phyloP scores from a whole-genome alignment of 2,329 filamentous ascomycete genomes.

The Pyricularia sp. region DNA sequence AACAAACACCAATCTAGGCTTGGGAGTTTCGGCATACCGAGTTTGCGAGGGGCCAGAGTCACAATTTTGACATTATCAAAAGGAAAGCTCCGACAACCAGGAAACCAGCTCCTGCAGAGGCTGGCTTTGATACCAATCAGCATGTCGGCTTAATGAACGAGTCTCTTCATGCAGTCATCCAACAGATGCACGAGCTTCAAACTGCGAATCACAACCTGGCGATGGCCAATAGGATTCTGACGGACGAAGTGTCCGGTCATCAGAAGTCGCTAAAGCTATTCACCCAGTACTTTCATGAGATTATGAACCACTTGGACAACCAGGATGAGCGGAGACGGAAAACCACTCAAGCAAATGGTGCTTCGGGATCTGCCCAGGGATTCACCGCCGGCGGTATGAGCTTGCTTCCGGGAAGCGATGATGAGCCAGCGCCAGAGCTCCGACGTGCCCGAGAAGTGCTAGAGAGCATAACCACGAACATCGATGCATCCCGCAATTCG shows the following conservation, averaged over 20 bases:
- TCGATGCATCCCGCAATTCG: conserved; percentile 42
- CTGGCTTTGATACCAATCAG: conserved; percentile 70
- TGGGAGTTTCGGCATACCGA: conserved; percentile 98
- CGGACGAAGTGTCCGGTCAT: conserved; percentile 51
- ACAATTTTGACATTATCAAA: conserved; percentile 91
- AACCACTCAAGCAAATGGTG: conserved; percentile 24
- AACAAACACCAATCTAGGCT: conserved; percentile 37
- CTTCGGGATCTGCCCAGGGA: conserved; percentile 25
- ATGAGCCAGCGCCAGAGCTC: conserved; percentile 40
- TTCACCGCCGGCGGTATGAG: conserved; percentile 30
- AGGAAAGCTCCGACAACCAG: conserved; percentile 88
- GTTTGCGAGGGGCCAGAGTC: conserved; percentile 91
- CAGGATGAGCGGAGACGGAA: conserved; percentile 34
- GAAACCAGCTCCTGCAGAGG: conserved; percentile 58
- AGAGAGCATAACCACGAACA: conserved; percentile 28
- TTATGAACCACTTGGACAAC: conserved; percentile 46
- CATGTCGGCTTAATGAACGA: conserved; percentile 85
- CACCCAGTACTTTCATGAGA: conserved; percentile 46
- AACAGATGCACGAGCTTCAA: conserved; percentile 82
- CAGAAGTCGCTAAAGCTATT: conserved; percentile 52
- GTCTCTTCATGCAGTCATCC: conserved; percentile 80
- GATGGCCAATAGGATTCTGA: conserved; percentile 51
- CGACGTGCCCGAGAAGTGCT: conserved; percentile 48
- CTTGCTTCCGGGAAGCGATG: conserved; percentile 34
- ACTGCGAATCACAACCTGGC: conserved; percentile 74